These are phyloP conservation scores for Hypsizygus ulmarius DNA, from an alignment of 1,284 basidiomycete species.

Conservation along the genomic window DNA sequence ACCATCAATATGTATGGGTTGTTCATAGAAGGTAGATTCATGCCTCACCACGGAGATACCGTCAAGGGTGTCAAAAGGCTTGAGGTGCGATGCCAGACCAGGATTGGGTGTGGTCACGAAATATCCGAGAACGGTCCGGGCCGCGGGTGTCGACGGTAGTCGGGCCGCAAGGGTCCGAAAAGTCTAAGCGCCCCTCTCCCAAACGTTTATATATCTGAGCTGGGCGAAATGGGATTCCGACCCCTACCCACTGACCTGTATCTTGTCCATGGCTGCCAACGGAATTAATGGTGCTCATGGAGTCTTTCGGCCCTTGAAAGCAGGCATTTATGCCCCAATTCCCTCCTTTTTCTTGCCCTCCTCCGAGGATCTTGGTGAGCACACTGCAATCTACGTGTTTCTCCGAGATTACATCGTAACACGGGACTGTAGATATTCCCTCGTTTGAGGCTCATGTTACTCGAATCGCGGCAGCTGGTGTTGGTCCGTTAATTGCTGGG, in stretches of 20 bases:
- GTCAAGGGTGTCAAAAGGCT: too few species aligned
- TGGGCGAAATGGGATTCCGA: constrained; percentile 14
- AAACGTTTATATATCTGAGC: constrained; percentile 23
- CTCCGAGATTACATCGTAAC: constrained; percentile 10
- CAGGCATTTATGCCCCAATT: constrained; percentile 84
- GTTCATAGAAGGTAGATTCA: too few species aligned
- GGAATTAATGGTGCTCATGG: constrained; percentile 28
- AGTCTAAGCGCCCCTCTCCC: constrained; percentile 13
- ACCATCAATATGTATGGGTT: too few species aligned
- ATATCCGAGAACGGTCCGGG: constrained; percentile 29
- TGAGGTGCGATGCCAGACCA: too few species aligned
- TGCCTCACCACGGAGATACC: too few species aligned
- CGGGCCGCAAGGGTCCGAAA: constrained; percentile 34
- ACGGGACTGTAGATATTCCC: constrained; percentile 54
- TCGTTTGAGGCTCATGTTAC: constrained; percentile 75
- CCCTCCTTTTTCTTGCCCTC: constrained; percentile 79
- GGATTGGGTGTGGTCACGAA: constrained; percentile 24
- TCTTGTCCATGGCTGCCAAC: constrained; percentile 39
- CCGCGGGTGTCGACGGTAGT: constrained; percentile 20
- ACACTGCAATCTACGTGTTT: constrained; percentile 5
- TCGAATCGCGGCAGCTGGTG: constrained; percentile 68
- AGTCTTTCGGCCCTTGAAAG: constrained; percentile 53
- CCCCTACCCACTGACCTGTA: constrained; percentile 11
- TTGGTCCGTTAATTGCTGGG: constrained; percentile 76
- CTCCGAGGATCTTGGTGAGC: constrained; percentile 80